These are phyloP conservation scores for Hansfordia pulvinata DNA, from an alignment of 2,329 filamentous ascomycete genomes.

Conservation along the genomic window DNA sequence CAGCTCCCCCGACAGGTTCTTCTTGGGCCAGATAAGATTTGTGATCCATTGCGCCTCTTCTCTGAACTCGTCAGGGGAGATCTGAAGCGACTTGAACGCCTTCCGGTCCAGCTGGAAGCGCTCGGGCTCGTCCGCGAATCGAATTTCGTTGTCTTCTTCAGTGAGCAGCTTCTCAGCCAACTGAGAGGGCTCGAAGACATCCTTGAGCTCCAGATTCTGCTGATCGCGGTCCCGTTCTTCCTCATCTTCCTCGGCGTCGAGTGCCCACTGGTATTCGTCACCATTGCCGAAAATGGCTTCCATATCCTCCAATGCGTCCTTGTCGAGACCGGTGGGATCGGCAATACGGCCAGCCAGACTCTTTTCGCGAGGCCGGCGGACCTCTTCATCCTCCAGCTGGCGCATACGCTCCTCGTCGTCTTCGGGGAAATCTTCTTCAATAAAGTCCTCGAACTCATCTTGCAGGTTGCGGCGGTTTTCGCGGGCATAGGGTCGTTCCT, in stretches of 20 bases:
- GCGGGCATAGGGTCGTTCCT: slow-evolving; percentile 36
- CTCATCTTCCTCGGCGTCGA: slow-evolving; percentile 78
- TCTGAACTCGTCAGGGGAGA: slow-evolving; percentile 72
- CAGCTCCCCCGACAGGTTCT: slow-evolving; percentile 58
- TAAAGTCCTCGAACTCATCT: slow-evolving; percentile 89
- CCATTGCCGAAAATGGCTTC: slow-evolving; percentile 91
- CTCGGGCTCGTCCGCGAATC: slow-evolving; percentile 80
- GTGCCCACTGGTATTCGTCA: slow-evolving; percentile 88
- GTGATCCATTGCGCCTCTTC: slow-evolving; percentile 92
- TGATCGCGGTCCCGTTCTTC: slow-evolving; percentile 68
- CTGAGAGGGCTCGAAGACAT: slow-evolving; percentile 95
- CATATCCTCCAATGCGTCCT: slow-evolving; percentile 91
- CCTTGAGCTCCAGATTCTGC: slow-evolving; percentile 82
- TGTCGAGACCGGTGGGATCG: slow-evolving; percentile 75
- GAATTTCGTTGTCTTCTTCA: slow-evolving; percentile 86
- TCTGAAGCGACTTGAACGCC: slow-evolving; percentile 68
- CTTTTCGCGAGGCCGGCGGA: slow-evolving; percentile 65
- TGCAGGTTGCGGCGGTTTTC: slow-evolving; percentile 44
- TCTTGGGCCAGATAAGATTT: slow-evolving; percentile 79
- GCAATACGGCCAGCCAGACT: slow-evolving; percentile 55
- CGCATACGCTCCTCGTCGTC: slow-evolving; percentile 68
- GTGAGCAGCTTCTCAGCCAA: slow-evolving; percentile 89
- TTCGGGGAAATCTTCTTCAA: slow-evolving; percentile 87
- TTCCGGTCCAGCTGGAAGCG: slow-evolving; percentile 87
- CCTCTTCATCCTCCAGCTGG: slow-evolving; percentile 75